Evolutionary conservation across 2,329 filamentous ascomycete species (phyloP), one percentile per base, ranked within the genome.

Genomic region (Aspergillus brunneoviolaceus): DNA sequence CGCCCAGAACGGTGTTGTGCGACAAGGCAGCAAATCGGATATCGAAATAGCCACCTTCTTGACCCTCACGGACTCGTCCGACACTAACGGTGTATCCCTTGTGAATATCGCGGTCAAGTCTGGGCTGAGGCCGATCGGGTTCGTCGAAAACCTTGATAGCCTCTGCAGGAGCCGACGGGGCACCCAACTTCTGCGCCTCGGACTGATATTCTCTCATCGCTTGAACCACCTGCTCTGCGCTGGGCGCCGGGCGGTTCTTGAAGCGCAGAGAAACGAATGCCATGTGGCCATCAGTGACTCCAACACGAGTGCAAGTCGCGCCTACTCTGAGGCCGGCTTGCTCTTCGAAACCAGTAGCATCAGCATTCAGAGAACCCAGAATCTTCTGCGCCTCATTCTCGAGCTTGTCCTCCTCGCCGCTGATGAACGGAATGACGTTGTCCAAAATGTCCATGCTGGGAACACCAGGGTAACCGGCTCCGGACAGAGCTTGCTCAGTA

Each of bases 311-410:
- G 81, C 95, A 98, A 3, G 93, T 88, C 11, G 92, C 94, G 4
- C 89, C 92, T 58, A 98, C 88, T 65, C 86, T 86, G 61, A 98
- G 85, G 50, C 82, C 81, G 14, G 81, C 78, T 77, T 96, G 91
- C 73, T 95, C 88, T 55, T 87, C 80, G 68, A 97, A 92, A 12
- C 87, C 89, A 5, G 89, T 92, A 19, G 85, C 82, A 19, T 89
- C 87, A 47, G 79, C 77, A 70, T 91, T 91, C 69, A 97, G 80
- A 35, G 76, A 76, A 55, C 95, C 94, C 2, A 98, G 84, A 69
- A 98, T 98, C 85, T 98, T 98, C 70, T 91, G 89, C 2, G 95
- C 93, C 78, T 98, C 95, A 3, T 89, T 90, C 81, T 96, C 91
- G 31, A 98, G 86, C 82, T 98, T 98, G 77, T 96, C 93, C 77